Percentiles rank a stretch among this genome's conserved stretches.
Evolutionary conservation across 1,139 yeast species (phyloP).

Genomic region (Pichia sp.): DNA sequence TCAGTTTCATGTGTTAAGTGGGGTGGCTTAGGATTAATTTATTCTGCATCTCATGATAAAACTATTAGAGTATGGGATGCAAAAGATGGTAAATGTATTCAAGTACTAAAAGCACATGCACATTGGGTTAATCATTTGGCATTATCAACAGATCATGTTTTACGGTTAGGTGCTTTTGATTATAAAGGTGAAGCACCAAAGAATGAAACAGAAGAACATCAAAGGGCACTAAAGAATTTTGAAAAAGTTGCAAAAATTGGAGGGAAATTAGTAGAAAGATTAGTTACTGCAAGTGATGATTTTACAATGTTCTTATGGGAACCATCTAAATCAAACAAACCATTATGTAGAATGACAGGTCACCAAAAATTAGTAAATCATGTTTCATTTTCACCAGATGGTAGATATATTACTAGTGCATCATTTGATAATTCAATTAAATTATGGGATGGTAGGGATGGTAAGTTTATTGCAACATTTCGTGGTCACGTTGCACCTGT

Average conservation of each 20-base stretch:
- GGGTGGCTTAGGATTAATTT: constrained; percentile 85
- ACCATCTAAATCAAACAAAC: constrained; percentile 72
- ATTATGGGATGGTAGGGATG: constrained; percentile 93
- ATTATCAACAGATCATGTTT: constrained; percentile 80
- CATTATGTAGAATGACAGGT: constrained; percentile 90
- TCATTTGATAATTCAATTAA: constrained; percentile 94
- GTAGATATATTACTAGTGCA: constrained; percentile 82
- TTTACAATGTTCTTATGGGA: constrained; percentile 98
- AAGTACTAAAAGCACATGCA: constrained; percentile 80
- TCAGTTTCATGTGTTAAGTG: constrained; percentile 92
- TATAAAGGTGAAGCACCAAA: constrained; percentile 49
- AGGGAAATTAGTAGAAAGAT: constrained; percentile 66
- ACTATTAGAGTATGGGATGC: constrained; percentile 91
- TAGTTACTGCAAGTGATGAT: constrained; percentile 95
- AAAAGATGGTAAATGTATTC: constrained; percentile 71
- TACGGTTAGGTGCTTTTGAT: constrained; percentile 78
- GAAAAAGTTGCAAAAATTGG: constrained; percentile 71
- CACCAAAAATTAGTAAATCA: constrained; percentile 96
- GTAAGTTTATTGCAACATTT: constrained; percentile 81
- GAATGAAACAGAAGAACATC: constrained; percentile 50
- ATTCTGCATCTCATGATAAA: constrained; percentile 92
- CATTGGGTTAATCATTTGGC: constrained; percentile 98
- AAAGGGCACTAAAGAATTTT: constrained; percentile 57
- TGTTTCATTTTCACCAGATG: constrained; percentile 94
- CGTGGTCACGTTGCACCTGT: constrained; percentile 98